Evolutionary conservation across 169 alveolate species (phyloP), one percentile per base, ranked within the genome.

Genomic region (Cryptosporidium ryanae): DNA sequence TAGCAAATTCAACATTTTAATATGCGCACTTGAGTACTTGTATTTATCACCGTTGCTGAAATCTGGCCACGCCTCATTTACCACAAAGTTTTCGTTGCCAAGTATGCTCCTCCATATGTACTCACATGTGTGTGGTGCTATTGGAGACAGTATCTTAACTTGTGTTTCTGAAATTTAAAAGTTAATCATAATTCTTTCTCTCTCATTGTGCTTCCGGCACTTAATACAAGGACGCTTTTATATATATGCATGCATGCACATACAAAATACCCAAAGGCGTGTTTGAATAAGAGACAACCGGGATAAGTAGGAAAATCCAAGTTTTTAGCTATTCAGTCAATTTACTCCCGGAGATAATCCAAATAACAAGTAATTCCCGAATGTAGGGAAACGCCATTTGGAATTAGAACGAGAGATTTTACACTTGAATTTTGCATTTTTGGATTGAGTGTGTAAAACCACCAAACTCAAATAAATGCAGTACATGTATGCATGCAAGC

Each of bases 121-220:
- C 82, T 96, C 98, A 66, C 96, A 93, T 32, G 94, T 94, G 84
- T 96, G 98, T 17, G 98, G 98, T 2, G 96, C 92, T 25, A 96
- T 92, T 29, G 98, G 98, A 17, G 93, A 65, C 25, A 96, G 92
- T 5, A 94, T 93, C 1, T 90, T 59, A 64, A 95, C 90, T 44
- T 93, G 95, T 3, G 94, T 90, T 89, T 95, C 97, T 67, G 59
- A 55, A 76, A 43, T 27, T 21, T 23, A 76, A 18, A n/a, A 66
- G 12, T 18, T 18, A 44, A 46, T 61, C 8, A 61, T 46, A 12
- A 12, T 46, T 46, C 54, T 46, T 46, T 52, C 5, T 52, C 18
- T 52, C 12, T 52, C 21, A 52, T 52, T n/a, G 46, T 38, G 8
- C 8, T 6, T 38, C 8, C 3, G 46, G 46, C 8, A 61, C n/a